Base-by-base conservation (phyloP, 805 yeast genomes). In the Candida ortonii region DNA sequence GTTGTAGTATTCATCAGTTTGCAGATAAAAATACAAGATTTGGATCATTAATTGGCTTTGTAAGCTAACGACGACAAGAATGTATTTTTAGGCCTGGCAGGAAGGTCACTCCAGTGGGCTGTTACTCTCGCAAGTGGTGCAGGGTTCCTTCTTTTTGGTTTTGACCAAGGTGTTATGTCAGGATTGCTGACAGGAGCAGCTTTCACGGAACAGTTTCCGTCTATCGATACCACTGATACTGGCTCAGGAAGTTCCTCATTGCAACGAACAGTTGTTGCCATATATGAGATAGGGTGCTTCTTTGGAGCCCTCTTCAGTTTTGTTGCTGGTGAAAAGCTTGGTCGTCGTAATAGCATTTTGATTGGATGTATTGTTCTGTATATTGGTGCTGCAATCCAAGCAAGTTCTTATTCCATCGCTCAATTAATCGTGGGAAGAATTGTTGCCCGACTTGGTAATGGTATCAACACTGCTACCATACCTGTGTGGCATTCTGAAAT, bases 401-500 rank as follows among this genome's bases (percentile, higher is more conserved):
- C 67, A 39, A 62, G 77, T 6, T 47, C 77, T 3, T 63, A 67
- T 48, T 61, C 64, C 29, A 65, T 70, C 38, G 54, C 64, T 4
- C 63, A 75, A 24, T 55, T 77, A 25, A 72, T 79, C 49, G 73
- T 72, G 11, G 87, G 86, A 12, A 65, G 88, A 47, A 74, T 71
- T 14, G 64, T 82, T 39, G 73, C 81, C 24, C 90, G 94, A 19
- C 43, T 80, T 5, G 81, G 82, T 19, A 84, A 82, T 35, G 93
- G 93, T 38, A 71, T 77, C 42, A 64, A 80, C 33, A 75, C 87
- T 11, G 84, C 84, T 26, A 68, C 80, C 34, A 82, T 80, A 16
- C 93, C 93, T 22, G 65, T 82, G 53, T 81, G 80, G 57, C 80
- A 78, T 58, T 80, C 86, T 7, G 83, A 82, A 52, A 78, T 82